Base-by-base conservation (phyloP, 495 filamentous ascomycete genomes). In the Penicillium odoratum region DNA sequence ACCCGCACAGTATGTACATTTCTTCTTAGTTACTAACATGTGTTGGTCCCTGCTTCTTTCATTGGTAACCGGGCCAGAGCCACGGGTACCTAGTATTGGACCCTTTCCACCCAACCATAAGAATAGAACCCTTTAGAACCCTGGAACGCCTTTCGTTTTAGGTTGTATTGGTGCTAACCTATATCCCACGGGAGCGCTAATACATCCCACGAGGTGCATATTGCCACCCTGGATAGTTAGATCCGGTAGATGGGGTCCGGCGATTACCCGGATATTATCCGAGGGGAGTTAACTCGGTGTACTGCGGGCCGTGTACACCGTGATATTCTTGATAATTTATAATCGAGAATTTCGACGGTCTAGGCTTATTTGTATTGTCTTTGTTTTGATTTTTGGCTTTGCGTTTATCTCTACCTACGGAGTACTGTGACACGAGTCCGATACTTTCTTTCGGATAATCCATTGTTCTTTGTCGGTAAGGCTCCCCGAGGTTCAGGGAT, bases 111-210 rank as follows among this genome's bases (percentile, higher is more conserved):
- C 21, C 21, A 21, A 21, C 21, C 21, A 21, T 21, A 21, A 21
- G 1, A 21, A 21, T 21, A 21, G 21, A 21, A 21, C 2, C 21
- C 21, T 21, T 21, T 16, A 16, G 3, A 40, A 40, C 38, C 38
- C 38, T 40, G 38, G 21, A 21, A 21, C 21, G 21, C 21, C 1
- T 16, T 15, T 5, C 38, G 21, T 13, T 15, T 25, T 47, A 28
- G 44, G 44, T 26, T 47, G 28, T 47, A 29, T 25, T 28, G 44
- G 44, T 11, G 18, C 44, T 47, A 11, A 28, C 21, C n/a, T 47
- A 47, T 47, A 47, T 36, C 33, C 44, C 44, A 47, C 21, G 28
- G 15, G 13, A 47, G 44, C 44, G 44, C 44, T 47, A 29, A 47
- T 47, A 8, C 13, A 26, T 47, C 11, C 44, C 44, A 47, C 44